Percentiles rank a stretch among this genome's conserved stretches.
These are phyloP conservation scores for Aspergillus homomorphus DNA, from an alignment of 495 filamentous ascomycete species.

Conservation along the genomic window DNA sequence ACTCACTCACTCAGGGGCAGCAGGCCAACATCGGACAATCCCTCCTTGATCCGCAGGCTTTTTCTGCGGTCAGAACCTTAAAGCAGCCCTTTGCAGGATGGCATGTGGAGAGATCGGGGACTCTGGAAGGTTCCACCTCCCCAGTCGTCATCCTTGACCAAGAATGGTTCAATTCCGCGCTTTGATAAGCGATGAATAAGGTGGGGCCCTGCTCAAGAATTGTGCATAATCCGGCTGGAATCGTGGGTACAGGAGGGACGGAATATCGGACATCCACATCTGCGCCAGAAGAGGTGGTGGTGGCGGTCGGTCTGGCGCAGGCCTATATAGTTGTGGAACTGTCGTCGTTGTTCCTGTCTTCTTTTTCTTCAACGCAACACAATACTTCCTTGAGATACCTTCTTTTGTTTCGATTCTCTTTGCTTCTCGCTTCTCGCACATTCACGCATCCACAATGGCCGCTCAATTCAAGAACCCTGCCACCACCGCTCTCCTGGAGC, in stretches of 20 bases:
- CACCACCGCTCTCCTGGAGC: constrained; percentile 38
- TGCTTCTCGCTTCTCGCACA: neutral
- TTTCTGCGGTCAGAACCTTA: neutral
- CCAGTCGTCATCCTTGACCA: neutral
- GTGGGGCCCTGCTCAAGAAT: neutral
- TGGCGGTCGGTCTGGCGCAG: neutral
- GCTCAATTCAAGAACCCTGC: constrained; percentile 36
- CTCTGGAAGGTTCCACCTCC: neutral
- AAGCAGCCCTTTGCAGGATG: too few species aligned
- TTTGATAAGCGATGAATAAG: neutral
- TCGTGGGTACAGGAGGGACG: too few species aligned
- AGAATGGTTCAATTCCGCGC: neutral
- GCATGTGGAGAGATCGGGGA: neutral
- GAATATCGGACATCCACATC: neutral
- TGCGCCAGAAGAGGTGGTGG: neutral
- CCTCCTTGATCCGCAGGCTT: too few species aligned
- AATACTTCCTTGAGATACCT: too few species aligned
- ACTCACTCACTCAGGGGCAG: too few species aligned
- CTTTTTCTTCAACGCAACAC: too few species aligned
- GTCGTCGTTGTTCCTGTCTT: neutral
- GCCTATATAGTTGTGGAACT: neutral
- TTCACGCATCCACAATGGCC: neutral
- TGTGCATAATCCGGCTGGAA: neutral
- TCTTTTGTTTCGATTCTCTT: neutral
- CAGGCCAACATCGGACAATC: too few species aligned